Base-by-base conservation (phyloP, 495 filamentous ascomycete genomes). In the Penicillium robsamsonii region DNA sequence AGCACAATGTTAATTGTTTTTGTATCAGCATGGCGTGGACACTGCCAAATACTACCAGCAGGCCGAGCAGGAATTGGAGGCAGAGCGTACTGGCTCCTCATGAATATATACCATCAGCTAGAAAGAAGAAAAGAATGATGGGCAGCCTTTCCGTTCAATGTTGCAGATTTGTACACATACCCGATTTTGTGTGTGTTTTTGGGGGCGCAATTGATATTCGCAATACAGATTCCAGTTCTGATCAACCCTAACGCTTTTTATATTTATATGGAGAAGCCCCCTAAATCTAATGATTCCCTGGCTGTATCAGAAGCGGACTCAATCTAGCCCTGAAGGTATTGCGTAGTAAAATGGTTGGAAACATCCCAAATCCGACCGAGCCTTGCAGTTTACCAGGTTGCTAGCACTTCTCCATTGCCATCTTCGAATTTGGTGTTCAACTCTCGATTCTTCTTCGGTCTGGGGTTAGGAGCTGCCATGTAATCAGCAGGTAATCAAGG, bases 11-110 rank as follows among this genome's bases (percentile, higher is more conserved):
- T 67, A 43, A 75, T 58, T 37, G 12, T 42, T 45, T 46, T 24
- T 27, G 20, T 7, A 64, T 41, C 20, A 96, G 81, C 94, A 98
- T 71, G 94, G 94, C 60, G 88, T 98, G 52, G 95, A 98, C 72
- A 98, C 94, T 27, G 90, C 91, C 54, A 98, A 98, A 76, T 98
- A 98, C 77, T 98, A 96, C 74, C 85, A 85, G 70, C 89, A 93
- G 70, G 94, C 94, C n/a, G 94, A 98, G 75, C 80, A 86, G 62
- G 94, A 98, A 66, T 75, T 98, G 58, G 94, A 96, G 73, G 87
- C 83, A 27, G 91, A 96, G 78, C 70, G 75, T 59, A 58, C 55
- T 45, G 47, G 49, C 53, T 70, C 62, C 65, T 54, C 44, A 60
- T 71, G 58, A 71, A 44, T 25, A 38, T 13, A 20, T 30, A 41